Base-by-base conservation (phyloP, 371 early-diverging fungal genomes). In the Circinella minor region DNA sequence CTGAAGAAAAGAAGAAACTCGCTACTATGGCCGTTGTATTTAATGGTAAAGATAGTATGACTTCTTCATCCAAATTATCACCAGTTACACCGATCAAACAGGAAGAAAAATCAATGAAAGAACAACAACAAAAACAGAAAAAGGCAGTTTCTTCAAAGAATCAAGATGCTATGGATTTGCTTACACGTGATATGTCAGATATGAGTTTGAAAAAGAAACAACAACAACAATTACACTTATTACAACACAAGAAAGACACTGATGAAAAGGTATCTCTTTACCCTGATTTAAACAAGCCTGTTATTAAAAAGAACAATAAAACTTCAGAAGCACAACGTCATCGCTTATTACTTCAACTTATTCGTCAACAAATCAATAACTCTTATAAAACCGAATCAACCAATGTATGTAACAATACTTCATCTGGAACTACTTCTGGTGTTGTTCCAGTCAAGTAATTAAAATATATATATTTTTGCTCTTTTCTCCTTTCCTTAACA, bases 21-120 rank as follows among this genome's bases (percentile, higher is more conserved):
- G 66, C 75, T 43, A 79, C 77, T 3, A 43, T 79, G 27, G 61
- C 72, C 57, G 77, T 74, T 51, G 73, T 70, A 3, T 75, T 79
- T 13, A 61, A 46, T 4, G 62, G 39, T 39, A 64, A 64, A 7
- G 51, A 49, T 48, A 64, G 1, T 15, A 55, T 37, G 43, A 4
- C n/a, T 14, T 34, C 34, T 11, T 51, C 36, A 17, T 36, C 36
- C 39, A 54, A 48, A 48, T 5, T 14, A 48, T 38, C 39, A 17
- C 18, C 61, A 20, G 34, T 17, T 0, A 15, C 34, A 17, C 36
- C 37, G 15, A 17, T 13, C 13, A 34, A 38, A 3, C 36, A 46
- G 36, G 14, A 46, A 34, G 43, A 46, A 47, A 37, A 34, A 46
- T 4, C 11, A 9, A 17, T 4, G 27, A 14, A n/a, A 54, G 54